Evolutionary conservation across 139 green algal species (phyloP), one percentile per base, ranked within the genome.

Genomic region (Chlamydomonas asymmetrica): DNA sequence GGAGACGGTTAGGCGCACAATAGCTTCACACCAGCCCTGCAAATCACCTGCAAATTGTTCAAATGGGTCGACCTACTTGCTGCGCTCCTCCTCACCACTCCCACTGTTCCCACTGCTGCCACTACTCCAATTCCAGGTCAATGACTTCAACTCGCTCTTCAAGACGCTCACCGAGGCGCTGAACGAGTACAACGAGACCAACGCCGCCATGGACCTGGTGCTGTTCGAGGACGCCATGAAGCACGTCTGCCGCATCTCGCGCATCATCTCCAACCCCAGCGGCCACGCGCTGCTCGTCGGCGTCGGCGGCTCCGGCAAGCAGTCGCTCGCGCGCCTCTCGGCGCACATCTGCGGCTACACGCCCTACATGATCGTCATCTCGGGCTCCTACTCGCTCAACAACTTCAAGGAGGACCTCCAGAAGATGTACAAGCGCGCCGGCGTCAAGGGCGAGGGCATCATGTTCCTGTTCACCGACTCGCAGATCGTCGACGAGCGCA

Each of bases 151-250:
- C 5, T 75, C 67, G 31, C 77, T 96, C 72, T 90, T 89, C 86
- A 93, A 92, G 73, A 92, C 84, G 34, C 86, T 97, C 25, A 92
- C 86, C 34, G 92, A 94, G 74, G 89, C 91, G 5, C 82, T 94
- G 69, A 71, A 64, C 67, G 93, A 97, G 85, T 96, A 97, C 85
- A 97, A 97, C 76, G 93, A 97, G 75, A 95, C 91, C 52, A 96
- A 95, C 66, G 89, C 93, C 9, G 88, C 93, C 34, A 96, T 96
- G 91, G 89, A 96, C 79, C 82, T 97, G 72, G 93, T 97, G 54
- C 82, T 97, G 54, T 97, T 97, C 83, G 93, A 97, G 76, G 93
- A 97, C 66, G 93, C 93, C 38, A 92, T 97, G 86, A 94, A 94
- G 87, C 93, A 97, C 76, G 86, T 97, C 31, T 94, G 89, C 73